These are phyloP conservation scores for Niebla homalea DNA, from an alignment of 495 filamentous ascomycete genomes.

Conservation along the genomic window DNA sequence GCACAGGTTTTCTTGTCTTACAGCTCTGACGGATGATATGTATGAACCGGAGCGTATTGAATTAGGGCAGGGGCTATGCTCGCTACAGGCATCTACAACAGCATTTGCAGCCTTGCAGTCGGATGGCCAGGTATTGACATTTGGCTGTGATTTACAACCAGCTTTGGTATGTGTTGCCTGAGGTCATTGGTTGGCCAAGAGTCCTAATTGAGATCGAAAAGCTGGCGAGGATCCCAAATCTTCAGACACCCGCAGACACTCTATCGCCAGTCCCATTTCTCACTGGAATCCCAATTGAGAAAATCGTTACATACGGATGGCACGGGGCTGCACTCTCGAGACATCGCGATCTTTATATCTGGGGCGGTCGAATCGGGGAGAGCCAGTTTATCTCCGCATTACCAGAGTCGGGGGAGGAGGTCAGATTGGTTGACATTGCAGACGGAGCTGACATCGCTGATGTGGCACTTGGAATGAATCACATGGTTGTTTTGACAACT, in stretches of 20 bases:
- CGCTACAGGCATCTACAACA: conserved; percentile 37
- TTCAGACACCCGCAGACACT: conserved; percentile 1
- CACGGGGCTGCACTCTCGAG: conserved; percentile 41
- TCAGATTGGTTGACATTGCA: conserved; percentile 26
- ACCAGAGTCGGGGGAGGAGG: conserved; percentile 14
- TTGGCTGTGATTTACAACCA: conserved; percentile 45
- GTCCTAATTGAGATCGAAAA: too few species aligned
- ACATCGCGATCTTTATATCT: conserved; percentile 48
- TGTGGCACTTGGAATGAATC: conserved; percentile 43
- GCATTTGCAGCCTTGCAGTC: conserved; percentile 38
- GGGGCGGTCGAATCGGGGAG: conserved; percentile 35
- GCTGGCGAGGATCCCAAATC: conserved; percentile 9
- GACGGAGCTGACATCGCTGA: conserved; percentile 37
- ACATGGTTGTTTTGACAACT: conserved; percentile 41
- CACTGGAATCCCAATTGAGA: conserved; percentile 36
- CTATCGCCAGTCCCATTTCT: conserved; percentile 36
- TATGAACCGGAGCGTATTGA: too few species aligned
- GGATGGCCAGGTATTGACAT: conserved; percentile 40
- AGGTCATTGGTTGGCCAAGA: too few species aligned
- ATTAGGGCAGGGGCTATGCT: conserved; percentile 1
- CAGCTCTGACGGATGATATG: too few species aligned
- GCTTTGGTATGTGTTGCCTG: background rate
- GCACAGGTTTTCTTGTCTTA: too few species aligned
- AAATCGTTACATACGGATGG: conserved; percentile 42
- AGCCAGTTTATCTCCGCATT: conserved; percentile 21